Percentiles rank a stretch among this genome's conserved stretches.
Conservation (phyloP, 2,329 filamentous ascomycete species). For the Ophiognomonia clavigignenti-juglandacearum region DNA sequence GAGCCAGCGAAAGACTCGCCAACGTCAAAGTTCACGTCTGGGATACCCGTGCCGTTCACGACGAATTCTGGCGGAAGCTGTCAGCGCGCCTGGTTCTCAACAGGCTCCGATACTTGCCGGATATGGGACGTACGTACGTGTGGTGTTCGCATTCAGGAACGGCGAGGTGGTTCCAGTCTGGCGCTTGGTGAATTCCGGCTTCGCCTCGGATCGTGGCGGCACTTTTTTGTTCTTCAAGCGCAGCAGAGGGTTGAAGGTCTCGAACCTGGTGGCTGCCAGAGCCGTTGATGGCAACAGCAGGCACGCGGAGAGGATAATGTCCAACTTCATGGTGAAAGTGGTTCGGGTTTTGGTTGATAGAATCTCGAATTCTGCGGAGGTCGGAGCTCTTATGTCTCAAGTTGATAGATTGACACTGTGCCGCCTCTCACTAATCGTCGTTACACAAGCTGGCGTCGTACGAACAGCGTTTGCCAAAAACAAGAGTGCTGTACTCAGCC, state of each 20-base stretch:
- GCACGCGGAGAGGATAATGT: neutral
- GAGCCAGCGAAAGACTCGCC: conserved; percentile 56
- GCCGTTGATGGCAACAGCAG: neutral
- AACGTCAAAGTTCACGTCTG: conserved; percentile 61
- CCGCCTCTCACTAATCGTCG: no score
- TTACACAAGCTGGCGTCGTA: no score
- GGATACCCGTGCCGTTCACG: conserved; percentile 56
- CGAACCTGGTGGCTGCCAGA: conserved; percentile 1
- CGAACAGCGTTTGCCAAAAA: no score
- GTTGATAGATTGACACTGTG: no score
- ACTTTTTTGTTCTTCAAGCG: neutral
- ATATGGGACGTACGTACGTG: conserved; percentile 17
- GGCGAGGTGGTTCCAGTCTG: conserved; percentile 3
- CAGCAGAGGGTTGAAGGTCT: conserved; percentile 10
- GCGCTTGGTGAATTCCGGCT: conserved; percentile 1
- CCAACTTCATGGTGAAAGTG: conserved; percentile 7
- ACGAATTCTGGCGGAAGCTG: conserved; percentile 49
- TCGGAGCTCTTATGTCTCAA: no score
- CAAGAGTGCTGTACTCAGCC: no score
- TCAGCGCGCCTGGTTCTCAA: neutral
- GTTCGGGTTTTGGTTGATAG: no score
- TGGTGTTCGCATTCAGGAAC: conserved; percentile 23
- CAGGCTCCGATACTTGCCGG: no score
- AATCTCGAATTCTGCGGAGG: no score
- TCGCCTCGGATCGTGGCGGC: neutral